Evolutionary conservation across 768 basidiomycete genomes (phyloP), one percentile per base, ranked within the genome.

Genomic region (Chiua virens): DNA sequence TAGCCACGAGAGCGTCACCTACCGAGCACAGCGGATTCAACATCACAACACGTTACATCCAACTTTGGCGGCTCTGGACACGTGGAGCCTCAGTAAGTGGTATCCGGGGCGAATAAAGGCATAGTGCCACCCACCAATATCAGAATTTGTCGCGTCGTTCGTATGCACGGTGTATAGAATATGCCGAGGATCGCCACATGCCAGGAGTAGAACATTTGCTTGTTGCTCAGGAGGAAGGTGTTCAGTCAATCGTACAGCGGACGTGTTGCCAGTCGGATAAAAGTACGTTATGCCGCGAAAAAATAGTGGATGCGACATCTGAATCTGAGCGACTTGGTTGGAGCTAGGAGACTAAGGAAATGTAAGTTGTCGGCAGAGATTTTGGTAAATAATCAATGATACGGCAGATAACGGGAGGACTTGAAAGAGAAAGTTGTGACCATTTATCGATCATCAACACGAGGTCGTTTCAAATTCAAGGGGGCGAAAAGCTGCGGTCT

Each of bases 191-290:
- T 85, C 83, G 15, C 82, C 82, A 55, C 81, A 83, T 21, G 76
- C 82, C 25, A 83, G 67, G 17, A 82, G 72, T 4, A 85, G 68
- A 22, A 82, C 60, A n/a, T 74, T 62, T 7, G 78, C 80, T n/a
- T 64, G 46, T 45, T 73, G 62, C 53, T 80, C 80, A 1, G 76
- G 75, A 50, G 78, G 63, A 6, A 85, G 60, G 36, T 75, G 70
- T 47, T 76, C 67, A 4, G 78, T 77, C 14, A 85, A 65, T 40
- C 69, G 76, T 5, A 78, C 65, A 5, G 84, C 76, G 5, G 80
- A 71, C 1, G 83, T 83, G 58, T 83, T 83, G 30, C 84, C 83
- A 14, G 82, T 67, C 3, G 82, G 76, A 61, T 83, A 84, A 67
- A 82, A 85, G 51, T 73, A 79, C 3, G 63, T 63, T 4, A 78